Evolutionary conservation across 2,329 filamentous ascomycete genomes (phyloP).

Genomic region (Exophiala mesophila): DNA sequence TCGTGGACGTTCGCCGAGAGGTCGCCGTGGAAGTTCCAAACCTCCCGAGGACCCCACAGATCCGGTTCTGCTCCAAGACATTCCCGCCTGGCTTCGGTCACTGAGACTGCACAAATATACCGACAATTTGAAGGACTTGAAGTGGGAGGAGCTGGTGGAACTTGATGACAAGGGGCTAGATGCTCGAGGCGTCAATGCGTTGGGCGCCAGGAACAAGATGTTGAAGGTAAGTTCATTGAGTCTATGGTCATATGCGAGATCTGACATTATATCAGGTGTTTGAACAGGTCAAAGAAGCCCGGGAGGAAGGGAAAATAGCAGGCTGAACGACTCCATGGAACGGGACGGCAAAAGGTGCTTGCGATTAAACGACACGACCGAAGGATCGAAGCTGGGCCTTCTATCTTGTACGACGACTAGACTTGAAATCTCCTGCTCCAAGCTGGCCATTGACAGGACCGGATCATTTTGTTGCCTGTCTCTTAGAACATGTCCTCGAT

Average conservation of each 20-base stretch:
- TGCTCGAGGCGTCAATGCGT: constrained; percentile 86
- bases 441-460: constrained; percentile 11
- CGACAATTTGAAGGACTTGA: constrained; percentile 93
- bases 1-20: constrained; percentile 85
- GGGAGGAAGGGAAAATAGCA: constrained; percentile 60
- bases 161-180: constrained; percentile 91
- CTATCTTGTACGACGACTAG: constrained; percentile 1
- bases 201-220: constrained; percentile 95
- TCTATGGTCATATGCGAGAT: not conserved
- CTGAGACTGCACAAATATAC: constrained; percentile 97
- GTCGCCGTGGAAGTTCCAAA: constrained; percentile 89
- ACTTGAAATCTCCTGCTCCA: constrained; percentile 9
- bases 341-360: not conserved
- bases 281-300: constrained; percentile 85
- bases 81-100: constrained; percentile 91
- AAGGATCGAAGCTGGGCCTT: constrained; percentile 6
- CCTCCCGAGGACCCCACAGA: constrained; percentile 97
- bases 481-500: not conserved
- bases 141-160: constrained; percentile 89
- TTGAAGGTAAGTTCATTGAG: constrained; percentile 64
- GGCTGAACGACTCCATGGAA: too few species aligned
- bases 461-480: not conserved
- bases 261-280: constrained; percentile 59
- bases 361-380: not conserved
- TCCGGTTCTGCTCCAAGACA: constrained; percentile 82